A percentile compares a stretch with the other conserved stretches of the same genome.
These are phyloP conservation scores for Ormosia semicastrata DNA, from an alignment of 306 rosid species.

Conservation along the genomic window DNA sequence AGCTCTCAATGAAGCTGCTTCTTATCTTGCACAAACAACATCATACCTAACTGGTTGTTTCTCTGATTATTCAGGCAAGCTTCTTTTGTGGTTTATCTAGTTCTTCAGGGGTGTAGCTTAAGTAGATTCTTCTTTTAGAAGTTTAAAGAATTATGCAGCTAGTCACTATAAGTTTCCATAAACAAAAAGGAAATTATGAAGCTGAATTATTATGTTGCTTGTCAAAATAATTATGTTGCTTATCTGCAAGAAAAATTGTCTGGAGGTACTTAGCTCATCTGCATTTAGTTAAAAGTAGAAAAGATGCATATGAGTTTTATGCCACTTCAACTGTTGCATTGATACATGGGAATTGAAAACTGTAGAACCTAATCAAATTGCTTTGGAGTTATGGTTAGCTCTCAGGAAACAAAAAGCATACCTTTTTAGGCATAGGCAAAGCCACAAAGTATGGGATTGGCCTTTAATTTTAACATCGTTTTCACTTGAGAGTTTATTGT, in stretches of 20 bases:
- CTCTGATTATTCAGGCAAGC: conserved; percentile 77
- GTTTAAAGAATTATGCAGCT: conserved; percentile 10
- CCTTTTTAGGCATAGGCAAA: conserved; percentile 3
- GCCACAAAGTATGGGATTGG: background rate
- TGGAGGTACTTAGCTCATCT: conserved; percentile 4
- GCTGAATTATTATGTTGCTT: conserved; percentile 1
- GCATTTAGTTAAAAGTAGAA: background rate
- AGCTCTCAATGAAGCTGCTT: conserved; percentile 82
- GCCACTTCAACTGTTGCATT: background rate
- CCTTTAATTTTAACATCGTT: background rate
- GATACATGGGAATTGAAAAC: background rate
- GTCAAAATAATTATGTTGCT: background rate
- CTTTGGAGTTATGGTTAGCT: background rate
- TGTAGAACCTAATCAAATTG: background rate
- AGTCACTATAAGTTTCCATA: background rate
- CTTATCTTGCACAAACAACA: conserved; percentile 88
- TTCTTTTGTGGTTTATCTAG: conserved; percentile 20
- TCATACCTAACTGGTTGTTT: conserved; percentile 78
- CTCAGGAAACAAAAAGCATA: background rate
- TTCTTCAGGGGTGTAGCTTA: conserved; percentile 3
- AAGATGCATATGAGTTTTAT: background rate
- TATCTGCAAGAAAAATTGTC: background rate
- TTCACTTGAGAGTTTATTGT: background rate
- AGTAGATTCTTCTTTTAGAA: conserved; percentile 5
- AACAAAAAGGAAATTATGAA: background rate